Evolutionary conservation across 2,329 filamentous ascomycete species (phyloP), one percentile per base, ranked within the genome.

Genomic region (Colletotrichum musicola): DNA sequence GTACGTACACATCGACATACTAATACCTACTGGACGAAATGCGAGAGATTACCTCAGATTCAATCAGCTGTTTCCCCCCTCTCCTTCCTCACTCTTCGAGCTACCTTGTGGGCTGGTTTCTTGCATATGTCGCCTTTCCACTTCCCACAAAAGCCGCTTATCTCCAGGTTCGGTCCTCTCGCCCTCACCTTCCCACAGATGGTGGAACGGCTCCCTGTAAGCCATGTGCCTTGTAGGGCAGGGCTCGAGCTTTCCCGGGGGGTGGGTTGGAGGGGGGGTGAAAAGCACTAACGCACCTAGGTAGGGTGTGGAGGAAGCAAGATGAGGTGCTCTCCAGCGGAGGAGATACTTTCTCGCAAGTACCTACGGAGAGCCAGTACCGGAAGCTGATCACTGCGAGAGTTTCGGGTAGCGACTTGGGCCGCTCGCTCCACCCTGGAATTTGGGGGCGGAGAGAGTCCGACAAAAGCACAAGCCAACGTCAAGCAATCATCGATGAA

Each of bases 391-490:
- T 51, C 66, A 64, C 40, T 56, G 66, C 66, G 18, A 65, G 30
- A 66, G 66, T 69, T 61, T 69, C 62, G 66, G 66, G 55, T 69
- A 69, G 62, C 42, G 62, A 69, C 49, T 68, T 55, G 61, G 60
- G 42, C 62, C 55, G 59, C 55, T 44, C 46, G 25, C 62, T 65
- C 62, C 42, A 56, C 62, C 35, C 55, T 44, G 27, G 54, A 51
- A 42, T 46, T 68, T 64, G 65, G 65, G 62, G 49, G 55, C 65
- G 62, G 65, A 56, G 55, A 61, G 49, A 47, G 53, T 60, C 65
- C 42, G 62, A 68, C 62, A 2, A 35, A 46, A 64, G 54, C 22
- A 25, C 25, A 38, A 38, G 30, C 49, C 65, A 44, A 35, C 30
- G 54, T 35, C 25, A 14, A 53, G 4, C 20, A 54, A 10, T 35